Evolutionary conservation across 352 stramenopile genomes (phyloP).

Genomic region (Peronospora farinosa): DNA sequence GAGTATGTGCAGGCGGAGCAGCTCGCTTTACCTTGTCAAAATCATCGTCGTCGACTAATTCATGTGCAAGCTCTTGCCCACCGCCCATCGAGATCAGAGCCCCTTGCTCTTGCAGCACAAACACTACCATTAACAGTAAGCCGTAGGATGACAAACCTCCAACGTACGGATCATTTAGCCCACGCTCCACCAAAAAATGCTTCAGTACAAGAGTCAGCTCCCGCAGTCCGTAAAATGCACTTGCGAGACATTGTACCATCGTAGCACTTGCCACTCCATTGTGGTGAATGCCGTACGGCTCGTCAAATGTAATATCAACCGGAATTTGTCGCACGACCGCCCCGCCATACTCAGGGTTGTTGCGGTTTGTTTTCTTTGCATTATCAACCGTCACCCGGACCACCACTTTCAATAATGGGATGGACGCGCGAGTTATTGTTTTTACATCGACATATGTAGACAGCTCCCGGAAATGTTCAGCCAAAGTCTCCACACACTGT

Average conservation of each 20-base stretch:
- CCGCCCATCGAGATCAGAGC: conserved; percentile 29
- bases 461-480: conserved; percentile 23
- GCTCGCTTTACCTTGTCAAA: conserved; percentile 20
- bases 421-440: conserved; percentile 58
- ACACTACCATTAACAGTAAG: conserved; percentile 74
- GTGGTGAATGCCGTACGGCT: conserved; percentile 46
- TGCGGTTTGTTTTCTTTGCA: neutral
- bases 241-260: conserved; percentile 55
- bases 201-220: conserved; percentile 87
- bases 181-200: conserved; percentile 81
- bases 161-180: conserved; percentile 85
- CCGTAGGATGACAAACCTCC: conserved; percentile 88
- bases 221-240: conserved; percentile 68
- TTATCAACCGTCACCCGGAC: conserved; percentile 31
- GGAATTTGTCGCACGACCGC: conserved; percentile 35
- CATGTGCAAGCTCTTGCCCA: conserved; percentile 9
- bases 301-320: conserved; percentile 84
- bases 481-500: conserved; percentile 41
- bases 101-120: conserved; percentile 57
- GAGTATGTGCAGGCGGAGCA: conserved; percentile 4
- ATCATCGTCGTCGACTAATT: conserved; percentile 16
- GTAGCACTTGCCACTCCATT: conserved; percentile 72
- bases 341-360: neutral
- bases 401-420: conserved; percentile 75
- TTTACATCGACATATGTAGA: conserved; percentile 50